Evolutionary conservation across 2,329 filamentous ascomycete genomes (phyloP), one percentile per base, ranked within the genome.

Genomic region (Fusarium chaquense): DNA sequence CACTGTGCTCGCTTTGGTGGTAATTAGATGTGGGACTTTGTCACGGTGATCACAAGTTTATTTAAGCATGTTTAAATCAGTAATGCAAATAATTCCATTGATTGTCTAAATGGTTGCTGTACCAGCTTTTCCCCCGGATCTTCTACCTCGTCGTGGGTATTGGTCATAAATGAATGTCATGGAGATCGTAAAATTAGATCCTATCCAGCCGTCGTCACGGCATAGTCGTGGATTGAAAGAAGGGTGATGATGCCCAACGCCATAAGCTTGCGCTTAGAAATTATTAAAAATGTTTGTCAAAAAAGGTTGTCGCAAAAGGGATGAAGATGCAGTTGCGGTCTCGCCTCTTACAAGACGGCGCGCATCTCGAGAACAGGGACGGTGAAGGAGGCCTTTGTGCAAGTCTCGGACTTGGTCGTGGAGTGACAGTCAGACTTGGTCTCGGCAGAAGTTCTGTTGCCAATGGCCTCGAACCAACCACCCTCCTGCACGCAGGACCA

Each of bases 401-500:
- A 80, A 41, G 65, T 76, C 57, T 73, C 68, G 77, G 78, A 80
- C 71, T 41, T 52, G 35, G 24, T 52, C 20, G 49, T 52, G 28
- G 35, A 40, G 13, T 41, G 24, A 18, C 49, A 52, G 13, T 40
- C 67, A 76, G 9, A 22, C 67, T 49, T 69, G 49, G 33, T 68
- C 51, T 78, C 75, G 18, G 70, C 47, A 68, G 76, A 72, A 18
- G 67, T 70, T 15, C 63, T 69, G 22, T 63, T 65, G 41, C 77
- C 78, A 62, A 68, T 73, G 61, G 78, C 78, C 40, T 66, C 73
- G 67, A 75, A 78, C 49, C 71, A 67, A 7, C 73, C 75, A 9
- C 76, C 76, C 65, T 85, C 81, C 43, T 83, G 80, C 40, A 70
- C 69, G 73, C 85, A 87, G 5, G 70, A 72, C 85, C 85, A 87